phyloP scores from a whole-genome alignment of 164 flowering plant genomes.

The Chimonanthus praecox region DNA sequence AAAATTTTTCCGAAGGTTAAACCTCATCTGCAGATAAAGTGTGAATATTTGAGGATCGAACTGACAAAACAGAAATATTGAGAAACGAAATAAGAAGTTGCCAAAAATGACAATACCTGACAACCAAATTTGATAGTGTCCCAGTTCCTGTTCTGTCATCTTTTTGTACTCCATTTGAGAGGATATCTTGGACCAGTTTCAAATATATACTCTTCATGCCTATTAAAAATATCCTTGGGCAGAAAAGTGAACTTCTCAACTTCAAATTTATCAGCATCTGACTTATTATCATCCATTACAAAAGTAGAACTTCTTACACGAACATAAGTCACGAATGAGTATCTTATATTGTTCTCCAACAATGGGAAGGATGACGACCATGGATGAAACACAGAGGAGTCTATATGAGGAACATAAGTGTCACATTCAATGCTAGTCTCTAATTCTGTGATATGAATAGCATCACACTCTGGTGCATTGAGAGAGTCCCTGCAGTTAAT shows the following conservation, averaged over 20 bases:
- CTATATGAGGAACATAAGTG: conserved; percentile 77
- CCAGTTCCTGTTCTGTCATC: conserved; percentile 96
- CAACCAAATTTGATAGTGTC: conserved; percentile 92
- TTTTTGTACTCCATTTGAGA: conserved; percentile 55
- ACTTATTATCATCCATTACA: conserved; percentile 13
- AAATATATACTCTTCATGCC: conserved; percentile 82
- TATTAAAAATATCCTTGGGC: conserved; percentile 76
- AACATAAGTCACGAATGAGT: conserved; percentile 65
- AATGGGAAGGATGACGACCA: conserved; percentile 81
- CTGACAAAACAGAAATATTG: too few relatives aligned
- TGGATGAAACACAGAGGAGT: conserved; percentile 59
- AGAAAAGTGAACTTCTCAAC: conserved; percentile 53
- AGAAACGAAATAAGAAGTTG: neutral
- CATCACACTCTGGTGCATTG: conserved; percentile 77
- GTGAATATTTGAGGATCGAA: neutral
- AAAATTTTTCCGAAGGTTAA: conserved; percentile 76
- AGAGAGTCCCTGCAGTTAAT: conserved; percentile 60
- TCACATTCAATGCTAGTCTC: conserved; percentile 74
- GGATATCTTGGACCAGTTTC: conserved; percentile 67
- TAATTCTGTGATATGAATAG: conserved; percentile 83
- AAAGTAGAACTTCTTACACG: conserved; percentile 50
- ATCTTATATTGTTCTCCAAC: conserved; percentile 59
- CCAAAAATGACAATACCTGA: conserved; percentile 45
- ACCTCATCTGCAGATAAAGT: conserved; percentile 57
- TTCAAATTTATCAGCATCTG: conserved; percentile 35